Conservation (phyloP, 345 rosid genomes). For the Capsella bursapastoris region DNA sequence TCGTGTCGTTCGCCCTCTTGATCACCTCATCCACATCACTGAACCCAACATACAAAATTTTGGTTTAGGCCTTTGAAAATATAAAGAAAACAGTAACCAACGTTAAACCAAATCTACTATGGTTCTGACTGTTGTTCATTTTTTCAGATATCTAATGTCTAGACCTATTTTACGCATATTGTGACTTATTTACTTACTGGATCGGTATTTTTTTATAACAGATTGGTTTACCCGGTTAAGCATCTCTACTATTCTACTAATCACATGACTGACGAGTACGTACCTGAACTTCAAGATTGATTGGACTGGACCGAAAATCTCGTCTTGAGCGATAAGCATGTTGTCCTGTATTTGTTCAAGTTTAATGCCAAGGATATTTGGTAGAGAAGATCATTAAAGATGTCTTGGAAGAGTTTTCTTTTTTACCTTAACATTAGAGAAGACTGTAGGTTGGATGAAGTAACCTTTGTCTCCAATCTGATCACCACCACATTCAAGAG, state of each 20-base stretch:
- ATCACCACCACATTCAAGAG: conserved; percentile 91
- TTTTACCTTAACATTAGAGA: conserved; percentile 81
- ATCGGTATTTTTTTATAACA: not conserved
- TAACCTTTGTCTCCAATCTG: conserved; percentile 78
- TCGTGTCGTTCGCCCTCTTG: conserved; percentile 64
- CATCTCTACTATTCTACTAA: not conserved
- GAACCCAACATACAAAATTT: conserved; percentile 23
- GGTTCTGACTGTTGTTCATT: not conserved
- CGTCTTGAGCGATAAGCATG: conserved; percentile 91
- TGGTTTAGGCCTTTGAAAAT: not conserved
- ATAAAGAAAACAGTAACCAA: not conserved
- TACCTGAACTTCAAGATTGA: conserved; percentile 93
- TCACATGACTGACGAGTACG: not conserved
- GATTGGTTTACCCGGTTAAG: not conserved
- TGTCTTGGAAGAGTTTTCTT: not conserved
- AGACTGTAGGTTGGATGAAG: conserved; percentile 94
- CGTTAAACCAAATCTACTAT: not conserved
- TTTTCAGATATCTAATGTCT: not conserved
- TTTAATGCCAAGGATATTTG: not conserved
- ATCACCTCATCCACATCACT: conserved; percentile 82
- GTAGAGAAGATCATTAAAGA: not conserved
- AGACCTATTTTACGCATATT: not conserved
- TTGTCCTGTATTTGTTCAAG: conserved; percentile 61
- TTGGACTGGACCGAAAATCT: conserved; percentile 98
- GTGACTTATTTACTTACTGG: not conserved